phyloP scores from a whole-genome alignment of 2,329 filamentous ascomycete species.

The Fusarium oxysporum region DNA sequence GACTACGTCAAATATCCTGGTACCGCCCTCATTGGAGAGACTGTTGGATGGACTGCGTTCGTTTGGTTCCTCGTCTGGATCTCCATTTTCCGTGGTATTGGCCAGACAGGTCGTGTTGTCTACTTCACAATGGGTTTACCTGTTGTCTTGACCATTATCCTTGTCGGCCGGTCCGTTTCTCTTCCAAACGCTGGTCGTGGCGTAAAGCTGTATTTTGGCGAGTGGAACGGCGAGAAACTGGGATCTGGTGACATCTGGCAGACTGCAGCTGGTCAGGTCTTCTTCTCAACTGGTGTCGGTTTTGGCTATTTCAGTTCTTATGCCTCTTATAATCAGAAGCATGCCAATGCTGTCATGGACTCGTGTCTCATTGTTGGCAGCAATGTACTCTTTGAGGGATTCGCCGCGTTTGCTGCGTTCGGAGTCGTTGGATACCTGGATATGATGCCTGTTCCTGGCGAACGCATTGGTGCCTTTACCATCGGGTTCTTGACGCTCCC shows the following conservation, averaged over 20 bases:
- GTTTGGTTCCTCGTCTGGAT: slow-evolving; percentile 71
- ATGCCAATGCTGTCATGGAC: slow-evolving; percentile 70
- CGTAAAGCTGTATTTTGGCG: slow-evolving; percentile 59
- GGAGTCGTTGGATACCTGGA: slow-evolving; percentile 64
- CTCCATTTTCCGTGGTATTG: slow-evolving; percentile 69
- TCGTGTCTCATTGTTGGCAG: slow-evolving; percentile 65
- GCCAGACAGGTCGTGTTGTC: slow-evolving; percentile 67
- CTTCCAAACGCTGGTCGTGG: slow-evolving; percentile 66
- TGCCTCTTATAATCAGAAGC: slow-evolving; percentile 67
- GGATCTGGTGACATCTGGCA: slow-evolving; percentile 66
- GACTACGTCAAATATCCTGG: slow-evolving; percentile 61
- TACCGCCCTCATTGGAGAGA: slow-evolving; percentile 63
- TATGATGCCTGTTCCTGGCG: slow-evolving; percentile 51
- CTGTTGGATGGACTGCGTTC: slow-evolving; percentile 68
- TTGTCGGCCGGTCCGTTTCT: slow-evolving; percentile 65
- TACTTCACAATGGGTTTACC: slow-evolving; percentile 73
- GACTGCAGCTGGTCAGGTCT: slow-evolving; percentile 69
- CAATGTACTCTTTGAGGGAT: slow-evolving; percentile 68
- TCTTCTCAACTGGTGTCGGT: slow-evolving; percentile 69
- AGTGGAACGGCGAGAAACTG: slow-evolving; percentile 62
- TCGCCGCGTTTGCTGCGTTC: slow-evolving; percentile 61
- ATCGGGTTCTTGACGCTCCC: slow-evolving; percentile 70
- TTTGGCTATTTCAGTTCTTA: slow-evolving; percentile 71
- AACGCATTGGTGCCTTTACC: slow-evolving; percentile 64
- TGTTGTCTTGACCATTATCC: slow-evolving; percentile 66